Evolutionary conservation across 352 stramenopile genomes (phyloP).

Genomic region (Pythium aristosporum): DNA sequence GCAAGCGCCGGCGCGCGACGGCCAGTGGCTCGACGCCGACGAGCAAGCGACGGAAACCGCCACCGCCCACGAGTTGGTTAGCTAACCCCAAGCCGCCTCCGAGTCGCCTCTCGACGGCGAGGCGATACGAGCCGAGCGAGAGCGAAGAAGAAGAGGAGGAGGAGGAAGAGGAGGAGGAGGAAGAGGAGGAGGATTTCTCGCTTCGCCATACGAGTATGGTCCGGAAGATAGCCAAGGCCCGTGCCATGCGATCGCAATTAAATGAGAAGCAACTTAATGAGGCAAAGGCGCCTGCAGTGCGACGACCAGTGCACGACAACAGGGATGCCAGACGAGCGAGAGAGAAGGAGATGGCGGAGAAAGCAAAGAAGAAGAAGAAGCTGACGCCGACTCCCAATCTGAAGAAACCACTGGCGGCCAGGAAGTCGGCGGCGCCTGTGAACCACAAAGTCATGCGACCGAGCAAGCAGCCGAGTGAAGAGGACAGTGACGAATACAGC

Average conservation of each 20-base stretch:
- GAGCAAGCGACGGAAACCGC: background rate
- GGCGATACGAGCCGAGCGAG: background rate
- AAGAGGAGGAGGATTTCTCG: background rate
- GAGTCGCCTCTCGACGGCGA: background rate
- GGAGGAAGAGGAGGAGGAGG: background rate
- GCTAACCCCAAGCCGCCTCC: background rate
- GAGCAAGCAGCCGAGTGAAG: background rate
- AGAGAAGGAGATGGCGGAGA: background rate
- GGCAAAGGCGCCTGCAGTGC: background rate
- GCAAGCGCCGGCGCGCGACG: conserved; percentile 8
- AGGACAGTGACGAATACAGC: conserved; percentile 7
- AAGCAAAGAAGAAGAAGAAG: background rate
- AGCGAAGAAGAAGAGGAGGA: conserved; percentile 3
- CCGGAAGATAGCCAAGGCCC: conserved; percentile 6
- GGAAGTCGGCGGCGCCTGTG: conserved; percentile 9
- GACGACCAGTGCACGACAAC: background rate
- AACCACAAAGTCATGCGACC: background rate
- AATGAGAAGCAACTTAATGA: conserved; percentile 1
- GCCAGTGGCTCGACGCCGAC: background rate
- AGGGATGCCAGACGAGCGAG: background rate
- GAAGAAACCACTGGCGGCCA: conserved; percentile 11
- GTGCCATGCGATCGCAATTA: background rate
- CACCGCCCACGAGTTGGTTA: background rate
- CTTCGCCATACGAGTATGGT: conserved; percentile 5
- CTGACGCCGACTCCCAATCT: background rate